Base-by-base conservation (phyloP, 306 rosid species). In the Vachellia collinsii region DNA sequence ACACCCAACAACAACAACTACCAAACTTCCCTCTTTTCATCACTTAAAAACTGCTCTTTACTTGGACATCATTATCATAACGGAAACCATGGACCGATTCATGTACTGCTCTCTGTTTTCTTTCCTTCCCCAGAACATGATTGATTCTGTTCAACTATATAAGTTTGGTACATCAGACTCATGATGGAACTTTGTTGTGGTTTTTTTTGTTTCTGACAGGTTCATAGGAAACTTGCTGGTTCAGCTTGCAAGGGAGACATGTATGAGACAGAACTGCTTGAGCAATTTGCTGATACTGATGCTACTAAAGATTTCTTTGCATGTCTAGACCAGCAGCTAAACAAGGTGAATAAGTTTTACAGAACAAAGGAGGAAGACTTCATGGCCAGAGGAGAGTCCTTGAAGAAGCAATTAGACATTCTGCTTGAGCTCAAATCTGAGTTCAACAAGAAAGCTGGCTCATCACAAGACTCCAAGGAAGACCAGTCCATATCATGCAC, bases 251-350 rank as follows among this genome's bases (percentile, higher is more conserved):
- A 86, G 68, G 97, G 90, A 34, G 97, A 93, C 70, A 81, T 92
- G 89, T 96, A 96, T 78, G 99, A 96, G 84, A 96, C 99, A 6
- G 98, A 96, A 77, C 61, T 96, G 79, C 80, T 96, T 11, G 99
- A 93, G 48, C 90, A 93, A 76, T 92, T 96, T 80, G 89, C 92
- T 5, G 99, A 93, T 36, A 87, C 88, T 70, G 90, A 88, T 68
- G 92, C 97, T 5, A 89, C 97, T 2, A 93, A 89, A 38, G 97
- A 93, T n/a, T 96, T 96, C 78, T 96, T 96, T 75, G 78, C 92
- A 58, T 89, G 97, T 72, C 82, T 96, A 46, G 99, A 96, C 80
- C 88, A 80, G 43, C 98, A 96, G 74, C 98, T 96, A 9, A 93
- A 92, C 86, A 92, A 90, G 83, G 99, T 96, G 80, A 96, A 96